These are phyloP conservation scores for Nemania serpens DNA, from an alignment of 2,329 filamentous ascomycete genomes.

Conservation along the genomic window DNA sequence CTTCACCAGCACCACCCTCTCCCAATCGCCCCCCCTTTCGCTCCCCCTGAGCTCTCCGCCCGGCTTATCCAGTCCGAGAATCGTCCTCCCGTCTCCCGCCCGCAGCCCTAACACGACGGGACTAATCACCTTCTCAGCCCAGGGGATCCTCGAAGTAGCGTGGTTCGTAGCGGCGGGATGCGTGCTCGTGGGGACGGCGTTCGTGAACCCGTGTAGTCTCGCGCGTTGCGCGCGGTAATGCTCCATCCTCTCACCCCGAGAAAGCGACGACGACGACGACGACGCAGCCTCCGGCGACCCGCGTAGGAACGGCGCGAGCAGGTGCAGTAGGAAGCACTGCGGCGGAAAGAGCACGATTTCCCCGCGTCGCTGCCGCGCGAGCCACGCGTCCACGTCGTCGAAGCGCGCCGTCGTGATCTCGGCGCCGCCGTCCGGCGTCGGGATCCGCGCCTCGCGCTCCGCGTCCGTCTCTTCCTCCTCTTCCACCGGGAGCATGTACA, in stretches of 20 bases:
- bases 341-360: constrained; percentile 88
- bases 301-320: constrained; percentile 60
- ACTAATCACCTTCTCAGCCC: constrained; percentile 66
- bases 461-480: constrained; percentile 33
- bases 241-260: constrained; percentile 32
- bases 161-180: constrained; percentile 47
- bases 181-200: constrained; percentile 47
- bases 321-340: constrained; percentile 74
- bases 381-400: constrained; percentile 70
- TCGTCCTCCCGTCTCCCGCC: constrained; percentile 51
- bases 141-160: constrained; percentile 53
- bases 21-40: constrained; percentile 59
- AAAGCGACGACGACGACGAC: constrained; percentile 14
- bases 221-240: constrained; percentile 56
- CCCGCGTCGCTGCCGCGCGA: constrained; percentile 63
- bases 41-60: constrained; percentile 57
- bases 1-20: constrained; percentile 62
- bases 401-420: constrained; percentile 78
- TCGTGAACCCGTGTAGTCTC: constrained; percentile 59
- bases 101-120: constrained; percentile 54
- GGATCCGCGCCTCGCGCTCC: constrained; percentile 61
- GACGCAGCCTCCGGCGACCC: constrained; percentile 41
- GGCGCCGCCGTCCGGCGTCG: constrained; percentile 70
- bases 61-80: constrained; percentile 63
- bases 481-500: constrained; percentile 78